These are phyloP conservation scores for Xerophyta viscosa DNA, from an alignment of 106 monocot species.

Conservation along the genomic window DNA sequence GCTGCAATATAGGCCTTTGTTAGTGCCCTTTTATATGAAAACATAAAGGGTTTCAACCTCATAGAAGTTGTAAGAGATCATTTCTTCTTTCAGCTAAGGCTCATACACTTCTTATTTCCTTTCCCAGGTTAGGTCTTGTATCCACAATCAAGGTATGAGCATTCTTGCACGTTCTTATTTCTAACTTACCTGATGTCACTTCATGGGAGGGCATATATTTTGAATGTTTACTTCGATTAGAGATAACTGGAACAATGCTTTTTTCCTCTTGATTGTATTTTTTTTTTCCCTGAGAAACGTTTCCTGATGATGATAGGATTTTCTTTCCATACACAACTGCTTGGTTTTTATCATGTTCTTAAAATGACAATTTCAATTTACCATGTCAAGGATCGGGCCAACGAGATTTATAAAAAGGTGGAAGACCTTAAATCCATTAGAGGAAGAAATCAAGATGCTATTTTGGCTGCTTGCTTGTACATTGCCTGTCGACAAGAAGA, in stretches of 20 bases:
- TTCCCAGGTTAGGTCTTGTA: conserved; percentile 13
- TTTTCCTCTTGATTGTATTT: not conserved
- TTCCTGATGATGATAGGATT: no score
- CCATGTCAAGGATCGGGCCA: conserved; percentile 9
- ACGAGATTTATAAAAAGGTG: conserved; percentile 23
- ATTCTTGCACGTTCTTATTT: no score
- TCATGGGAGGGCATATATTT: no score
- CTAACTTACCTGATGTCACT: no score
- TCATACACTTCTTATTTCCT: no score
- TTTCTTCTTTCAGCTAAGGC: no score
- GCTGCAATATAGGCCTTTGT: no score
- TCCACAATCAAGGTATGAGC: conserved; percentile 14
- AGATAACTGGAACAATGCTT: not conserved
- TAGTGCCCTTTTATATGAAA: no score
- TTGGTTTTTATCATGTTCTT: conserved; percentile 1
- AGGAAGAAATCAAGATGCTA: conserved; percentile 25
- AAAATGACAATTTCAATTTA: not conserved
- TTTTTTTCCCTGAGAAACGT: no score
- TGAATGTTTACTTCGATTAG: not conserved
- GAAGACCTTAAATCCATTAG: conserved; percentile 20
- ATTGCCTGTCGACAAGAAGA: conserved; percentile 27
- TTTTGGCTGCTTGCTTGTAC: conserved; percentile 19
- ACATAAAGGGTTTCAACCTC: no score
- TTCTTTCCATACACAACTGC: no score
- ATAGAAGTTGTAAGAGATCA: no score